phyloP scores from a whole-genome alignment of 73 alveolate genomes.

The Diophrys sp. region DNA sequence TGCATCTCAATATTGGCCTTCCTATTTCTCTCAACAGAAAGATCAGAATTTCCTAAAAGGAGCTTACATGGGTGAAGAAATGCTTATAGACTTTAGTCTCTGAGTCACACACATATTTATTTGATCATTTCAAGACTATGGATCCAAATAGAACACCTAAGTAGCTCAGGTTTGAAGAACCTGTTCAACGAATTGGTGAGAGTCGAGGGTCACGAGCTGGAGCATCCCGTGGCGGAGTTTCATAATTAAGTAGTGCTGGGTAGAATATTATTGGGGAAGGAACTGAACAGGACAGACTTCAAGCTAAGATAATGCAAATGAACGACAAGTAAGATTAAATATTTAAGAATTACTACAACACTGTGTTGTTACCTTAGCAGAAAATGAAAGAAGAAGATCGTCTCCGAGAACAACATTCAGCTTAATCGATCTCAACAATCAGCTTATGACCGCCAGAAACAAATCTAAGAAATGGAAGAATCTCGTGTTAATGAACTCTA shows the following conservation, averaged over 20 bases:
- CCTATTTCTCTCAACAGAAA: constrained; percentile 26
- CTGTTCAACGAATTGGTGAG: too few relatives aligned
- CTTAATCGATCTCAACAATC: too few relatives aligned
- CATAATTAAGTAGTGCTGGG: background rate
- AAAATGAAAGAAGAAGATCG: background rate
- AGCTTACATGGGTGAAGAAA: constrained; percentile 30
- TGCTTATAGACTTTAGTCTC: constrained; percentile 29
- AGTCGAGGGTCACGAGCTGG: background rate
- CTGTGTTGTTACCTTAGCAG: background rate
- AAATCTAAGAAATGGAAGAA: background rate
- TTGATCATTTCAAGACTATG: too few relatives aligned
- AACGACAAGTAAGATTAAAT: background rate
- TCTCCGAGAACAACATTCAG: background rate
- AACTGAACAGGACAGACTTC: background rate
- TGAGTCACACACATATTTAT: too few relatives aligned
- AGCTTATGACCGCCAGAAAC: background rate
- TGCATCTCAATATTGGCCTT: constrained; percentile 70
- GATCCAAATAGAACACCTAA: too few relatives aligned
- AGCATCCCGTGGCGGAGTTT: background rate
- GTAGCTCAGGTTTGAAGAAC: too few relatives aligned
- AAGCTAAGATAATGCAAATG: background rate
- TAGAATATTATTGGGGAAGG: background rate
- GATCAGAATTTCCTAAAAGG: constrained; percentile 8
- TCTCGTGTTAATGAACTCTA: background rate
- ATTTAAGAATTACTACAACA: background rate